Evolutionary conservation across 257 asterid genomes (phyloP), one percentile per base, ranked within the genome.

Genomic region (Jasminum sambac): DNA sequence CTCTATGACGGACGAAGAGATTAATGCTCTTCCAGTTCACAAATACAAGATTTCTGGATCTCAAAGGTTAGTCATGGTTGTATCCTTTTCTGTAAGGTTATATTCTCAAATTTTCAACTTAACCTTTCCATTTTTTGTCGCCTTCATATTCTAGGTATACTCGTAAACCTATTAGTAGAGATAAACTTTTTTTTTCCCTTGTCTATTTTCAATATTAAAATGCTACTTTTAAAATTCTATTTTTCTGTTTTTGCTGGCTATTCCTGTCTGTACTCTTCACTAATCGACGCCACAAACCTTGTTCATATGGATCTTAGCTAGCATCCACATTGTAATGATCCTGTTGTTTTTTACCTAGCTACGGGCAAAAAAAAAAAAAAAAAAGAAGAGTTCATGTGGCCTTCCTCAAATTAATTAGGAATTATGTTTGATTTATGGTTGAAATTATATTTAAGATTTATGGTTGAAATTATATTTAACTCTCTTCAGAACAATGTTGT

Each of bases 1-100:
- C 57, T 88, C 99, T 50, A 95, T 95, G 98, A 89, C 94, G 13
- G 98, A 95, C 52, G 98, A 91, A 71, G 98, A 95, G 87, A 95
- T 95, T 78, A 88, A 81, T 84, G 90, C 96, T 69, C 99, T 95
- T 73, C 99, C 99, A 37, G 95, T 89, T 78, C 99, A 95, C 80
- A 95, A 89, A 78, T 95, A 95, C 65, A 89, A 88, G 88, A 89
- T 82, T 72, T 78, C 96, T 38, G 85, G 83, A 64, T 87, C 87
- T 66, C 91, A 81, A 77, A 84, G 94, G 98, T 91, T 77, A 71
- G 91, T 72, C 21, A 37, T 42, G 39, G 60, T 77, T 41, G 74
- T 41, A 73, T 59, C 48, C 60, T 71, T n/a, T 70, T 48, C 69
- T 37, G 40, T 52, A 60, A 62, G 11, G 11, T 52, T 41, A 63